A percentile compares a stretch with the other conserved stretches of the same genome.
Evolutionary conservation across 306 rosid species (phyloP).

Genomic region (Vigna mungo): DNA sequence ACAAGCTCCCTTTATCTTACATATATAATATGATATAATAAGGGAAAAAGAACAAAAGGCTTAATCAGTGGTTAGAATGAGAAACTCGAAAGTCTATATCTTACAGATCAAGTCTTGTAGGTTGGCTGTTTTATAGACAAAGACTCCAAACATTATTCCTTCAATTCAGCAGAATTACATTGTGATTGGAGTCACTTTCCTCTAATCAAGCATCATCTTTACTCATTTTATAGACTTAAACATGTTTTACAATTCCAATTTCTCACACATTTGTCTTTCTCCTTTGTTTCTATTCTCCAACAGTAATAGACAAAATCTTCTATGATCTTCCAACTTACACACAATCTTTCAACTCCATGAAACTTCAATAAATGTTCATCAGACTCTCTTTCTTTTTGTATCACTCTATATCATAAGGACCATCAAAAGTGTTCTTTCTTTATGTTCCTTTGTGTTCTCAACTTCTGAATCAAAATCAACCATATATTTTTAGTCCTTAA

Average conservation of each 20-base stretch:
- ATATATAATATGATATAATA: background rate
- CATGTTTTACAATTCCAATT: slow-evolving; percentile 37
- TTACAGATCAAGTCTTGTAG: slow-evolving; percentile 46
- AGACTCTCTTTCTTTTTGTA: slow-evolving; percentile 41
- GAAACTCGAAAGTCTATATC: slow-evolving; percentile 44
- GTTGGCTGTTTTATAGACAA: slow-evolving; percentile 38
- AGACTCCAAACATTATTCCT: slow-evolving; percentile 48
- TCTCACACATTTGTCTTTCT: slow-evolving; percentile 38
- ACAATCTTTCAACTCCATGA: slow-evolving; percentile 43
- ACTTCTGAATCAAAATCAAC: slow-evolving; percentile 46
- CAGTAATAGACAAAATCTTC: slow-evolving; percentile 47
- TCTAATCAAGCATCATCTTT: slow-evolving; percentile 53
- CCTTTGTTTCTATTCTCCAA: slow-evolving; percentile 49
- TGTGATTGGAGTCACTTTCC: slow-evolving; percentile 48
- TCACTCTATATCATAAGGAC: slow-evolving; percentile 26
- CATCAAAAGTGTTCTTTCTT: slow-evolving; percentile 7
- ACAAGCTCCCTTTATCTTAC: slow-evolving; percentile 42
- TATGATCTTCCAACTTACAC: slow-evolving; percentile 41
- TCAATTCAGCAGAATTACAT: slow-evolving; percentile 49
- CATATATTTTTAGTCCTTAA: slow-evolving; percentile 41
- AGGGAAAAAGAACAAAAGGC: slow-evolving; percentile 44
- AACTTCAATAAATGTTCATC: slow-evolving; percentile 43
- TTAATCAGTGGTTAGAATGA: slow-evolving; percentile 57
- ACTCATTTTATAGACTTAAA: slow-evolving; percentile 24
- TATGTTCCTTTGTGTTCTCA: slow-evolving; percentile 40